phyloP scores from a whole-genome alignment of 148 eudicot species.

The Rhododendron ovatum region DNA sequence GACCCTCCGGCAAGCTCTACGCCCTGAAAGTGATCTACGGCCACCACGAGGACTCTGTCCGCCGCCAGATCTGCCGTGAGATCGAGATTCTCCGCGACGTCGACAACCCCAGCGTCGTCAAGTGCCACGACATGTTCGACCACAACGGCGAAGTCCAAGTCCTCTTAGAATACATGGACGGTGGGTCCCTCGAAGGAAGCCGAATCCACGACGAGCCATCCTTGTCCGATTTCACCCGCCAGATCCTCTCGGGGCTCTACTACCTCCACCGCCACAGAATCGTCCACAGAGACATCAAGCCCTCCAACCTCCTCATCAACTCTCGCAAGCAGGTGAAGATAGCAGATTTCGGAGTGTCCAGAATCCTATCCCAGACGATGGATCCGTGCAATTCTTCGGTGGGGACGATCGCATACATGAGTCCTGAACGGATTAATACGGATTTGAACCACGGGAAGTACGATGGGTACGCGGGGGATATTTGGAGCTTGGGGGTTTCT shows the following conservation, averaged over 20 bases:
- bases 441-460: slow-evolving; percentile 77
- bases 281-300: slow-evolving; percentile 83
- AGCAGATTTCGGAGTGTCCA: slow-evolving; percentile 72
- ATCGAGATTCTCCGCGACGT: slow-evolving; percentile 78
- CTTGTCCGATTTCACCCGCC: slow-evolving; percentile 49
- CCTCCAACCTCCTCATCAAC: slow-evolving; percentile 67
- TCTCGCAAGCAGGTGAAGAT: slow-evolving; percentile 45
- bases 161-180: slow-evolving; percentile 67
- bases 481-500: slow-evolving; percentile 85
- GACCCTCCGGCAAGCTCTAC: slow-evolving; percentile 42
- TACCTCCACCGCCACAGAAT: slow-evolving; percentile 61
- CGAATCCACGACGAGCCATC: slow-evolving; percentile 42
- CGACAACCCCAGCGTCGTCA: slow-evolving; percentile 63
- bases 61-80: slow-evolving; percentile 78
- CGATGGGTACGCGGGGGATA: slow-evolving; percentile 80
- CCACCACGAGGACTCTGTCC: slow-evolving; percentile 63
- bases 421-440: slow-evolving; percentile 76
- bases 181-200: slow-evolving; percentile 60
- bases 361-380: slow-evolving; percentile 71
- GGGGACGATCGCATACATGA: slow-evolving; percentile 89
- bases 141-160: slow-evolving; percentile 81
- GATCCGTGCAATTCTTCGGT: slow-evolving; percentile 81
- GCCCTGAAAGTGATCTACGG: slow-evolving; percentile 85
- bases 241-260: slow-evolving; percentile 49
- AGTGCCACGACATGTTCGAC: slow-evolving; percentile 63